phyloP scores from a whole-genome alignment of 2,329 filamentous ascomycete species.

The Biscogniauxia marginata region DNA sequence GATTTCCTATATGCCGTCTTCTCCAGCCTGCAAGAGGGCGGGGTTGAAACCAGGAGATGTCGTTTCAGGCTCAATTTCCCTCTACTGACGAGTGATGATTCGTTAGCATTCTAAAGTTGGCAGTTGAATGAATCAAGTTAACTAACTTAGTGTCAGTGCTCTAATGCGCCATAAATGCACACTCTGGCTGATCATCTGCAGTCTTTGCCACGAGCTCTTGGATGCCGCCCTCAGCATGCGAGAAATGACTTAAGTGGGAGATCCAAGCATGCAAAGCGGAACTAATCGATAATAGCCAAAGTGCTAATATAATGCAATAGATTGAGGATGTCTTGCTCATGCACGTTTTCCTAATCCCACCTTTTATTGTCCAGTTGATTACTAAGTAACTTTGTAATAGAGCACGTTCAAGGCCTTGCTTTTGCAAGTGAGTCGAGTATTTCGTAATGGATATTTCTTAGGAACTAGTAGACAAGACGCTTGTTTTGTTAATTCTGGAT shows the following conservation, averaged over 20 bases:
- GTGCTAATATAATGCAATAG: neutral
- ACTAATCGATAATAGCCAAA: neutral
- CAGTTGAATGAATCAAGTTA: neutral
- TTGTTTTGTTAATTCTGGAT: neutral
- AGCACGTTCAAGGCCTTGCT: neutral
- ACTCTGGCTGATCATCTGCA: neutral
- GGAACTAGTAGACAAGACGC: neutral
- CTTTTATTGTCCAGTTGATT: neutral
- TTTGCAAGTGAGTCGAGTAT: neutral
- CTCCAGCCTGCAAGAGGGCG: neutral
- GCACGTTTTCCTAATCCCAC: neutral
- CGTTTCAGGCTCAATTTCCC: slow-evolving; percentile 2
- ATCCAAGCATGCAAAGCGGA: neutral
- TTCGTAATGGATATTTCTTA: neutral
- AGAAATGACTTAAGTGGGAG: neutral
- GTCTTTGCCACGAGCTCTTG: neutral
- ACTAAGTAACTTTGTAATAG: neutral
- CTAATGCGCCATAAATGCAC: neutral
- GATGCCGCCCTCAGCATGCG: neutral
- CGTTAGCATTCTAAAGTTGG: neutral
- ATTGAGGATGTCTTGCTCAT: neutral
- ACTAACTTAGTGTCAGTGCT: neutral
- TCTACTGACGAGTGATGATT: neutral
- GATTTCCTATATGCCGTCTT: neutral
- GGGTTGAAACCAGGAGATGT: slow-evolving; percentile 1